Conservation (phyloP, 2,329 filamentous ascomycete genomes). For the Balansia obtecta region DNA sequence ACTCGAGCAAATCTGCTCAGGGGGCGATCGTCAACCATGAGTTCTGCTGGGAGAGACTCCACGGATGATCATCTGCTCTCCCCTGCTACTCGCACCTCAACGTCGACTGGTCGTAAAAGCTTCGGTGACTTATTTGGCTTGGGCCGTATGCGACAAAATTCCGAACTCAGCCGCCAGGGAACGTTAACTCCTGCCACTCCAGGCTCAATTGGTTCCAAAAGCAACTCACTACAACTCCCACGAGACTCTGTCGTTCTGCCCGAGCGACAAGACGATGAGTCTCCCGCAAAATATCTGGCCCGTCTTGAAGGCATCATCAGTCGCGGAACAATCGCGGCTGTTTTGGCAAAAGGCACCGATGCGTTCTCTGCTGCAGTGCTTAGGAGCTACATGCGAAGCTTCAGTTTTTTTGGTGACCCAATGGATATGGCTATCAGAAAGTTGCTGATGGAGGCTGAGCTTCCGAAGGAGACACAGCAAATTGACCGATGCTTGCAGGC, state of each 20-base stretch:
- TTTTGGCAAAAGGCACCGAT: conserved; percentile 77
- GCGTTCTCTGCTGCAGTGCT: conserved; percentile 72
- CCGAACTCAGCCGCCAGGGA: conserved; percentile 59
- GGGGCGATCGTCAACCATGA: conserved; percentile 80
- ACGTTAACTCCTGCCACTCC: conserved; percentile 60
- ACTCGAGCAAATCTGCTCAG: conserved; percentile 49
- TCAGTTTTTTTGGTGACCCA: conserved; percentile 90
- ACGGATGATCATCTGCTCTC: conserved; percentile 58
- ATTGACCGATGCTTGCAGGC: conserved; percentile 90
- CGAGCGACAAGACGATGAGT: conserved; percentile 74
- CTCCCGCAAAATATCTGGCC: conserved; percentile 76
- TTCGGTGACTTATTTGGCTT: conserved; percentile 81
- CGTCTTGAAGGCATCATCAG: conserved; percentile 71
- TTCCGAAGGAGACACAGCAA: conserved; percentile 95
- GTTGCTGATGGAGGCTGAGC: conserved; percentile 87
- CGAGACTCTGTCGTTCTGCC: conserved; percentile 63
- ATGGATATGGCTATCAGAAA: conserved; percentile 98
- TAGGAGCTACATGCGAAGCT: conserved; percentile 89
- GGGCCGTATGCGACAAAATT: conserved; percentile 67
- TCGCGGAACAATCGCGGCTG: conserved; percentile 70
- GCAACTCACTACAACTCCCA: conserved; percentile 68
- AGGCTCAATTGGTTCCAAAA: conserved; percentile 59
- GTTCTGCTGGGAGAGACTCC: conserved; percentile 62
- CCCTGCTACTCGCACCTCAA: conserved; percentile 62
- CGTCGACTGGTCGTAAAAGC: conserved; percentile 83